Base-by-base conservation (phyloP, 805 yeast genomes). In the Schizosaccharomyces octosporus region DNA sequence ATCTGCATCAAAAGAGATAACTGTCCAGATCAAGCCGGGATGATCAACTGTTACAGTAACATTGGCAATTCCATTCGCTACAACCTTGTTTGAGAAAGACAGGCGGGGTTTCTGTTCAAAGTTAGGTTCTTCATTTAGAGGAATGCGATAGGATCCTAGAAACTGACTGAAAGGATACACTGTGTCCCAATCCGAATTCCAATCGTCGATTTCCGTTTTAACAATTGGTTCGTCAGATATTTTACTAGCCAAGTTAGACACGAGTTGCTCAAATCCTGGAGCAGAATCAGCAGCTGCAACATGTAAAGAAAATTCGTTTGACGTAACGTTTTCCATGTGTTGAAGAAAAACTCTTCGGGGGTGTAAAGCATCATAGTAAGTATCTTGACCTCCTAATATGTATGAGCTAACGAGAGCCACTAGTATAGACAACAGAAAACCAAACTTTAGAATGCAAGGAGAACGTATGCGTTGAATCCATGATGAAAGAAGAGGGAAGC, bases 101-200 rank as follows among this genome's bases (percentile, higher is more conserved):
- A 57, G 9, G 13, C 27, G 19, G 11, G 60, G 60, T 36, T n/a
- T n/a, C 11, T n/a, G 3, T 9, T 19, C 29, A n/a, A 57, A n/a
- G 21, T 19, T 17, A 6, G 21, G 13, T n/a, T 39, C 17, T n/a
- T 41, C 48, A 24, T 57, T 41, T 2, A 57, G 4, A 4, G 60
- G 60, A 9, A 57, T 31, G 21, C 60, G 60, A 41, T 57, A 57
- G 9, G 60, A 24, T 27, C 29, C 48, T 1, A 57, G 60, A n/a
- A 57, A 57, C 6, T 57, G 60, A 31, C 48, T 39, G 48, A 57
- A 57, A 41, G 60, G 60, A 27, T 57, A 57, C 11, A 57, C 29
- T 15, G 60, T 57, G 17, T 57, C 60, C 60, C 60, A 57, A 31
- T 57, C 60, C 5, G 60, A 57, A 41, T 39, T 36, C 60, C 60